A percentile compares a stretch with the other conserved stretches of the same genome.
Evolutionary conservation across 768 basidiomycete species (phyloP).

Genomic region (Vararia minispora): DNA sequence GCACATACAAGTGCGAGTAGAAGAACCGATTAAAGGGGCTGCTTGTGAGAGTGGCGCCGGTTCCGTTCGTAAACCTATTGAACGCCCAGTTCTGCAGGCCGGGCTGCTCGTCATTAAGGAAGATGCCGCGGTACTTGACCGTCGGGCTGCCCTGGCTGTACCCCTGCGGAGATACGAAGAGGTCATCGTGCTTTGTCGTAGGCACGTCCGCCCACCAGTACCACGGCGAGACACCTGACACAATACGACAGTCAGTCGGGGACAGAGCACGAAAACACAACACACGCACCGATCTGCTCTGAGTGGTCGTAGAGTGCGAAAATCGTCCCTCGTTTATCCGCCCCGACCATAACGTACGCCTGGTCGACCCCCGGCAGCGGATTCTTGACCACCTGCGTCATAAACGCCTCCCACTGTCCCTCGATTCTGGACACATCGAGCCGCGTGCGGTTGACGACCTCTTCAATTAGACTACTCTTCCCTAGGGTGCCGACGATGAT

Average conservation of each 20-base stretch:
- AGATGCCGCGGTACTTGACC: slow-evolving; percentile 62
- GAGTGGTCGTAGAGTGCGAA: slow-evolving; percentile 57
- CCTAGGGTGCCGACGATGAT: slow-evolving; percentile 60
- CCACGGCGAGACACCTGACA: slow-evolving; percentile 55
- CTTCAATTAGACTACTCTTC: slow-evolving; percentile 40
- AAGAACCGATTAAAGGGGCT: slow-evolving; percentile 55
- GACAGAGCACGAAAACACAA: not conserved
- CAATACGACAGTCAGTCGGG: not conserved
- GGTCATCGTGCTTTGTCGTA: slow-evolving; percentile 32
- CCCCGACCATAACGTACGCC: slow-evolving; percentile 58
- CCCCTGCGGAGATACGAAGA: slow-evolving; percentile 32
- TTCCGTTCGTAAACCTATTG: slow-evolving; percentile 57
- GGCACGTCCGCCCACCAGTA: slow-evolving; percentile 80
- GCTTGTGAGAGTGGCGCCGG: slow-evolving; percentile 33
- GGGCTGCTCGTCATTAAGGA: slow-evolving; percentile 72
- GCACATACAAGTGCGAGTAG: slow-evolving; percentile 40
- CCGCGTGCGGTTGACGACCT: slow-evolving; percentile 38
- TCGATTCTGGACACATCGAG: slow-evolving; percentile 45
- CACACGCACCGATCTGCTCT: slow-evolving; percentile 45
- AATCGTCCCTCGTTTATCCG: slow-evolving; percentile 61
- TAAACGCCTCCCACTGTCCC: slow-evolving; percentile 59
- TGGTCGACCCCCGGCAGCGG: slow-evolving; percentile 45
- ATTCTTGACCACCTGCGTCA: slow-evolving; percentile 38
- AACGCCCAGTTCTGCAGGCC: slow-evolving; percentile 61
- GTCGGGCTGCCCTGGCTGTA: slow-evolving; percentile 48